These are phyloP conservation scores for Lentinula detonsa DNA, from an alignment of 768 basidiomycete species.

Conservation along the genomic window DNA sequence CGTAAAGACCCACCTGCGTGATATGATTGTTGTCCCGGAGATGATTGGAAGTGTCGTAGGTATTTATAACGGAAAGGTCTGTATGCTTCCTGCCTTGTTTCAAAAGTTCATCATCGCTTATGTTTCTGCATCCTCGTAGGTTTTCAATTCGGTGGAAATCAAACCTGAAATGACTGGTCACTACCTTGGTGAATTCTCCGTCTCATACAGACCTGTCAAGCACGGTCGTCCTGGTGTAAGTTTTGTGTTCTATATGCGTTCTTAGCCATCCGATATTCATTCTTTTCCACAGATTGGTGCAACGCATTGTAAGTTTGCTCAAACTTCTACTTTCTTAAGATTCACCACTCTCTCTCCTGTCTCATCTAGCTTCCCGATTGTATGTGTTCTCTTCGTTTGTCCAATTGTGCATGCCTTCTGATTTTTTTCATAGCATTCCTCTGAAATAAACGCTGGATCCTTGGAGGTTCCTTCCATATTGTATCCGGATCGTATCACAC, in stretches of 20 bases:
- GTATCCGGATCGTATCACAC: neutral
- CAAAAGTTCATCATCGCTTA: too few species aligned
- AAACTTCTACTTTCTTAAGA: constrained; percentile 6
- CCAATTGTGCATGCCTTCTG: neutral
- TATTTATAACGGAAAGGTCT: constrained; percentile 96
- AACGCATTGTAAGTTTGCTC: constrained; percentile 67
- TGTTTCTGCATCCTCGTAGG: constrained; percentile 29
- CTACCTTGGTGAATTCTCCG: constrained; percentile 97
- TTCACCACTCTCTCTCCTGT: neutral
- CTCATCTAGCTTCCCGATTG: constrained; percentile 65
- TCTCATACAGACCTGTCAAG: constrained; percentile 98
- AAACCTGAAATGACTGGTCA: constrained; percentile 99
- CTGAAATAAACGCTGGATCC: constrained; percentile 69
- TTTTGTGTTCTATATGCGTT: constrained; percentile 19
- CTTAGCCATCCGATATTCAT: constrained; percentile 9
- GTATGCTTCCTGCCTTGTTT: constrained; percentile 9
- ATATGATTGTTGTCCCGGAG: constrained; percentile 99
- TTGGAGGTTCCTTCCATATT: neutral
- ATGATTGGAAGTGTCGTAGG: constrained; percentile 99
- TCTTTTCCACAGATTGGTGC: constrained; percentile 67
- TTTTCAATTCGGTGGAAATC: constrained; percentile 96
- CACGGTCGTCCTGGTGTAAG: constrained; percentile 99
- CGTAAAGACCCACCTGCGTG: constrained; percentile 98
- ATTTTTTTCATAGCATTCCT: constrained; percentile 59
- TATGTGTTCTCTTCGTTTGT: constrained; percentile 27